Evolutionary conservation across 305 asterid genomes (phyloP).

Genomic region (Fraxinus baroniana): DNA sequence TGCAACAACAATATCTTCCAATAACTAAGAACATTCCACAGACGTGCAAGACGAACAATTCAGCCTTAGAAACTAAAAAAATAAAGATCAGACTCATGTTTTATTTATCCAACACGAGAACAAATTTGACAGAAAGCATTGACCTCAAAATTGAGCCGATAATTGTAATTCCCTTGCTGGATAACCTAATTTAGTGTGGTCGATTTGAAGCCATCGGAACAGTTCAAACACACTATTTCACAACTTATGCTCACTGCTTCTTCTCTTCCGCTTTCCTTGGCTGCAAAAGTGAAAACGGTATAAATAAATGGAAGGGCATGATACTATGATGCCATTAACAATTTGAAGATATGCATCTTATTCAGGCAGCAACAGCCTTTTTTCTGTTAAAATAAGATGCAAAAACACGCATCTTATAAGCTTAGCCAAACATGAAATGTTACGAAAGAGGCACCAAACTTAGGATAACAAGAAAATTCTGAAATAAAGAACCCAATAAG

Average conservation of each 20-base stretch:
- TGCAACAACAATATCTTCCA: not conserved
- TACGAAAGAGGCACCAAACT: not conserved
- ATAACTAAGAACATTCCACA: not conserved
- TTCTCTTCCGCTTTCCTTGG: constrained; percentile 83
- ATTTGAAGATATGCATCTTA: not conserved
- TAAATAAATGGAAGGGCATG: not conserved
- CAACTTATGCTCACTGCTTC: constrained; percentile 32
- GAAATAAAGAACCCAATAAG: not conserved
- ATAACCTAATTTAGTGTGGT: not conserved
- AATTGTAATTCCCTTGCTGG: not conserved
- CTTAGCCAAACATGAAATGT: not conserved
- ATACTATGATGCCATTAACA: not conserved
- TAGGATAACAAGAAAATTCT: not conserved
- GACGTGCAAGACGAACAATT: not conserved
- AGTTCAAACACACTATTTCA: not conserved
- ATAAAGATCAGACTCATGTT: not conserved
- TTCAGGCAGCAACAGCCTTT: not conserved
- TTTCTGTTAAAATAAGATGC: not conserved
- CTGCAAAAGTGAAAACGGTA: constrained; percentile 37
- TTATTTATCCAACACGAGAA: not conserved
- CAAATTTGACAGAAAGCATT: constrained; percentile 1
- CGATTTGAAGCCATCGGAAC: not conserved
- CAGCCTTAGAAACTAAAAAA: not conserved
- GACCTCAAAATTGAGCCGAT: not conserved
- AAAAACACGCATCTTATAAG: not conserved